Evolutionary conservation across 768 basidiomycete species (phyloP).

Genomic region (Tricholomella constricta): DNA sequence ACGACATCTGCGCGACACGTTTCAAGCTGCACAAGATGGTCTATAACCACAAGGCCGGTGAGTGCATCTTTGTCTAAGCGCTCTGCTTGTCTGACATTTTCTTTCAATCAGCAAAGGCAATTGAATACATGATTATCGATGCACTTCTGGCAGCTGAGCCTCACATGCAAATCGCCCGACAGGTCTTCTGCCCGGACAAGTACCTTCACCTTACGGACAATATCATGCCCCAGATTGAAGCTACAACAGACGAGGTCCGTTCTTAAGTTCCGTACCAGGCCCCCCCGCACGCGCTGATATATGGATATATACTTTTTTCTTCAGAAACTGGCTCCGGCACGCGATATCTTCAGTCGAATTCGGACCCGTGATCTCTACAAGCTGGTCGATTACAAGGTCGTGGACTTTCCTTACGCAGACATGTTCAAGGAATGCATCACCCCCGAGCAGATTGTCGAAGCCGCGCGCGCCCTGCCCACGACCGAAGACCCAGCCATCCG

Average conservation of each 20-base stretch:
- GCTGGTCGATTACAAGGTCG: constrained; percentile 63
- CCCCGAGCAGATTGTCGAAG: constrained; percentile 42
- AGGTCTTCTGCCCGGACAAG: constrained; percentile 55
- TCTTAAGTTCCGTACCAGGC: constrained; percentile 15
- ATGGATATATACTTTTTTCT: too few relatives aligned
- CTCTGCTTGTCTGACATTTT: background rate
- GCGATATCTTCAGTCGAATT: constrained; percentile 63
- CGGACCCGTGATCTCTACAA: constrained; percentile 66
- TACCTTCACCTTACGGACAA: constrained; percentile 71
- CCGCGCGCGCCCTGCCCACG: constrained; percentile 31
- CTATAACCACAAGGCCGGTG: constrained; percentile 82
- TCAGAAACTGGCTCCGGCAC: constrained; percentile 62
- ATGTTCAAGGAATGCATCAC: constrained; percentile 44
- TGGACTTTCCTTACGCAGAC: constrained; percentile 41
- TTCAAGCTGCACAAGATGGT: constrained; percentile 82
- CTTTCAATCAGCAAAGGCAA: constrained; percentile 59
- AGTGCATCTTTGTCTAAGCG: constrained; percentile 13
- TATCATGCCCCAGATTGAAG: constrained; percentile 62
- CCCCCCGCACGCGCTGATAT: background rate
- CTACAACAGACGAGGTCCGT: constrained; percentile 47
- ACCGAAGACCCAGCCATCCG: constrained; percentile 25
- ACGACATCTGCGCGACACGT: constrained; percentile 71
- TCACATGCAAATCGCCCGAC: constrained; percentile 56
- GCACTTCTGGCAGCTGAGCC: constrained; percentile 70
- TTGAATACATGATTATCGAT: constrained; percentile 87